These are phyloP conservation scores for Anastatica hierochuntica DNA, from an alignment of 345 rosid genomes.

Conservation along the genomic window DNA sequence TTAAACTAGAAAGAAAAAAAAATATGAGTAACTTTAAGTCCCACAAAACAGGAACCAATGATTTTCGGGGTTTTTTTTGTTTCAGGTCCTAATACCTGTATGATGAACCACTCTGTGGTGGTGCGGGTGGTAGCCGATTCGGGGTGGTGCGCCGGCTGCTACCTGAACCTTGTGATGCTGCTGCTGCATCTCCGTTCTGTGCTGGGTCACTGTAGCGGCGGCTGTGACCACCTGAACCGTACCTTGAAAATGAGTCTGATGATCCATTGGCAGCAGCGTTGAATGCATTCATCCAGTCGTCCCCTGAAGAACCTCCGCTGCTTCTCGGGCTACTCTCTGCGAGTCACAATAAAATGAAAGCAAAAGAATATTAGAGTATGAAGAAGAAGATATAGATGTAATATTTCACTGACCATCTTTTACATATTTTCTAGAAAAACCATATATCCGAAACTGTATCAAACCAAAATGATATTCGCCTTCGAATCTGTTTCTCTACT, in stretches of 20 bases:
- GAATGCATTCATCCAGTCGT: constrained; percentile 97
- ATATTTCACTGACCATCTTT: too few species aligned
- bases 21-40: too few species aligned
- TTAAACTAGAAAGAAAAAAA: too few species aligned
- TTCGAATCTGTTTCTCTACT: background rate
- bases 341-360: background rate
- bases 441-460: too few species aligned
- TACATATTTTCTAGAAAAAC: background rate
- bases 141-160: constrained; percentile 74
- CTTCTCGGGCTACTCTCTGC: constrained; percentile 84
- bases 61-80: too few species aligned
- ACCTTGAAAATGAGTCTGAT: constrained; percentile 30
- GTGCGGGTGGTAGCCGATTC: constrained; percentile 67
- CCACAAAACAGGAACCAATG: background rate
- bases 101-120: constrained; percentile 51
- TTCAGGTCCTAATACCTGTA: constrained; percentile 48
- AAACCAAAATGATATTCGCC: background rate
- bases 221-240: constrained; percentile 50
- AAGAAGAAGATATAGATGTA: background rate
- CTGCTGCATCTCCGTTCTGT: constrained; percentile 58
- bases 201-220: constrained; percentile 60
- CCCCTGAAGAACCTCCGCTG: constrained; percentile 50
- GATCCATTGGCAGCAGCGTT: constrained; percentile 76
- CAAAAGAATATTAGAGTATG: background rate
- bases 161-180: constrained; percentile 4